These are phyloP conservation scores for Sarocladium brachiariae DNA, from an alignment of 2,329 filamentous ascomycete species.

Conservation along the genomic window DNA sequence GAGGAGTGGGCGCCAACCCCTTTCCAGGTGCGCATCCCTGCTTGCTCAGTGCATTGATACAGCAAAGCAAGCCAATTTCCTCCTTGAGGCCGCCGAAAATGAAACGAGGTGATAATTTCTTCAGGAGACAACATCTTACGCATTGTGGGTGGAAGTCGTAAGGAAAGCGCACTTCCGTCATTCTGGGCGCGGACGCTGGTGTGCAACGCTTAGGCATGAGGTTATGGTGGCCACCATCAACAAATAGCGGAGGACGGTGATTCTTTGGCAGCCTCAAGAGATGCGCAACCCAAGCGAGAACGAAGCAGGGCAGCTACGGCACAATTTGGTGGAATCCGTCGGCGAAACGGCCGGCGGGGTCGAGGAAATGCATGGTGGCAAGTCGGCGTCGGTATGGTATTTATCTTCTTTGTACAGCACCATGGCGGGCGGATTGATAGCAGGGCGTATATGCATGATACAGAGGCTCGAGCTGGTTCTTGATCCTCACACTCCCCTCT, in stretches of 20 bases:
- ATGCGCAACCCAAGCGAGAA: neutral
- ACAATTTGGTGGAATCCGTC: neutral
- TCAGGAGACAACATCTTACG: neutral
- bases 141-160: neutral
- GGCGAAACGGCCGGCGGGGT: neutral
- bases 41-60: neutral
- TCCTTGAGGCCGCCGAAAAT: neutral
- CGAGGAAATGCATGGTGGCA: neutral
- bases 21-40: neutral
- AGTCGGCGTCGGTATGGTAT: neutral
- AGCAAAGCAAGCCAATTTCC: neutral
- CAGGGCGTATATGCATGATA: neutral
- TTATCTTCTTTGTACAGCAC: neutral
- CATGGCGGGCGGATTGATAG: neutral
- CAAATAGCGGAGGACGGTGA: neutral
- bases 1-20: conserved; percentile 4
- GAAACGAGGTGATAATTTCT: conserved; percentile 8
- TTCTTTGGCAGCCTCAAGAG: neutral
- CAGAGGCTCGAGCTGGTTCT: neutral
- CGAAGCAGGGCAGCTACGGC: neutral
- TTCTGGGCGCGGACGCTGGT: neutral
- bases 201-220: neutral
- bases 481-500: neutral
- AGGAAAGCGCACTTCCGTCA: neutral
- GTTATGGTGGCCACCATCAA: neutral